Conservation (phyloP, 2,329 filamentous ascomycete genomes). For the Pestalotiopsis sp. region DNA sequence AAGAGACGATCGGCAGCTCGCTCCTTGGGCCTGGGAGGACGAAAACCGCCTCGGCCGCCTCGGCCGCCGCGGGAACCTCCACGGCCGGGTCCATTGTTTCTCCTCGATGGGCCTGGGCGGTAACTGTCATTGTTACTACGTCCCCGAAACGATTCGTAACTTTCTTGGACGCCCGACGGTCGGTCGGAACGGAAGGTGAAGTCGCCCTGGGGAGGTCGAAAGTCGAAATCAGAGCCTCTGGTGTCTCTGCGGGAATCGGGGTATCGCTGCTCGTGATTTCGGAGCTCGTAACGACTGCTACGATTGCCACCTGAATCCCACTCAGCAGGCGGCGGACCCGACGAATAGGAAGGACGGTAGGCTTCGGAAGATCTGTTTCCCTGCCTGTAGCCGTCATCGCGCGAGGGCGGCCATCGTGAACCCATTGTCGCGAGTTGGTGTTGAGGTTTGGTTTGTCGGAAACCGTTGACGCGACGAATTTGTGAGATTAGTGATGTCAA, state of each 20-base stretch:
- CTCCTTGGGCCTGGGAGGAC: slow-evolving; percentile 10
- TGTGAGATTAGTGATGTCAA: slow-evolving; percentile 6
- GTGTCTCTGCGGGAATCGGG: slow-evolving; percentile 24
- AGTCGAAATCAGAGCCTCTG: slow-evolving; percentile 9
- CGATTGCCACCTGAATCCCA: background rate
- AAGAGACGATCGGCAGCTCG: slow-evolving; percentile 39
- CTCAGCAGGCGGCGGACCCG: background rate
- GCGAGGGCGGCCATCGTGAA: slow-evolving; percentile 6
- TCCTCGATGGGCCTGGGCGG: slow-evolving; percentile 1
- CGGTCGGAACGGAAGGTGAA: slow-evolving; percentile 58
- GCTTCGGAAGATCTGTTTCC: background rate
- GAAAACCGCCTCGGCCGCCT: slow-evolving; percentile 4
- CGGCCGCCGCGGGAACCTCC: slow-evolving; percentile 15
- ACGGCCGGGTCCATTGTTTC: slow-evolving; percentile 1
- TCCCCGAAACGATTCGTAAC: slow-evolving; percentile 30
- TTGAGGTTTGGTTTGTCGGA: background rate
- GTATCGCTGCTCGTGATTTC: slow-evolving; percentile 11
- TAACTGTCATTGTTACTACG: slow-evolving; percentile 16
- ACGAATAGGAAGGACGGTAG: slow-evolving; percentile 2
- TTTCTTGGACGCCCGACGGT: slow-evolving; percentile 46
- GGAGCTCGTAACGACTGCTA: background rate
- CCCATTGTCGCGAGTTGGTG: slow-evolving; percentile 2
- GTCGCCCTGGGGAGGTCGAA: slow-evolving; percentile 43
- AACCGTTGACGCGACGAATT: background rate
- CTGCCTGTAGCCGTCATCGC: background rate